Conservation (phyloP, 805 yeast genomes). For the Priceomyces fermenticarens region DNA sequence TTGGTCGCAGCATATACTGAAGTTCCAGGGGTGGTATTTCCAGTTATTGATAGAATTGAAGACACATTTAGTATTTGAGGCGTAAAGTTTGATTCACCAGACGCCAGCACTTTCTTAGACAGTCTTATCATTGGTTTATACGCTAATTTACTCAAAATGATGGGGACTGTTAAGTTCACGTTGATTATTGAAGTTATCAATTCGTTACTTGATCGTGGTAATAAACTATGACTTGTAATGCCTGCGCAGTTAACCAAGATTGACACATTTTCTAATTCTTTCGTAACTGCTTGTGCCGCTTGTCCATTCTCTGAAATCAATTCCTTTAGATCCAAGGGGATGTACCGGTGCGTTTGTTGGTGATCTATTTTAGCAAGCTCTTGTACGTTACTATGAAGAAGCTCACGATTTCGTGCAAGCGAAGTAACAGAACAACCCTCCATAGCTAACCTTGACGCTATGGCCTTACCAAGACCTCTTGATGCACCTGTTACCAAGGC, state of each 20-base stretch:
- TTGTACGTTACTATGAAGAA: conserved; percentile 25
- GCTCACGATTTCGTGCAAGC: conserved; percentile 32
- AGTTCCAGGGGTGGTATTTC: conserved; percentile 48
- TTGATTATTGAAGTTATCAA: conserved; percentile 46
- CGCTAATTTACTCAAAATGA: conserved; percentile 53
- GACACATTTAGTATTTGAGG: conserved; percentile 58
- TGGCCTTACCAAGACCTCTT: conserved; percentile 33
- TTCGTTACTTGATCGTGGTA: conserved; percentile 38
- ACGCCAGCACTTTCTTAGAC: conserved; percentile 11
- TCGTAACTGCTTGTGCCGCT: conserved; percentile 13
- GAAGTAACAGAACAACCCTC: conserved; percentile 30
- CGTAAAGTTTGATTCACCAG: conserved; percentile 2
- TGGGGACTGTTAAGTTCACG: conserved; percentile 61
- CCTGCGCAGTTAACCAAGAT: conserved; percentile 69
- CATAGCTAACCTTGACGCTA: conserved; percentile 24
- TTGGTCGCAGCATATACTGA: conserved; percentile 68
- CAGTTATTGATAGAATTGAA: conserved; percentile 53
- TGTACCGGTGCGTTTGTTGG: conserved; percentile 26
- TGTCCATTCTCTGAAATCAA: conserved; percentile 12
- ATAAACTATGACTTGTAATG: conserved; percentile 51
- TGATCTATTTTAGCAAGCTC: conserved; percentile 11
- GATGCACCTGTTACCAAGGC: conserved; percentile 43
- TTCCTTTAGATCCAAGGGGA: conserved; percentile 30
- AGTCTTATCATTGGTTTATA: conserved; percentile 47
- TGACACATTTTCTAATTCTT: conserved; percentile 32